Conservation (phyloP, 2,329 filamentous ascomycete genomes). For the Claviceps citrina region DNA sequence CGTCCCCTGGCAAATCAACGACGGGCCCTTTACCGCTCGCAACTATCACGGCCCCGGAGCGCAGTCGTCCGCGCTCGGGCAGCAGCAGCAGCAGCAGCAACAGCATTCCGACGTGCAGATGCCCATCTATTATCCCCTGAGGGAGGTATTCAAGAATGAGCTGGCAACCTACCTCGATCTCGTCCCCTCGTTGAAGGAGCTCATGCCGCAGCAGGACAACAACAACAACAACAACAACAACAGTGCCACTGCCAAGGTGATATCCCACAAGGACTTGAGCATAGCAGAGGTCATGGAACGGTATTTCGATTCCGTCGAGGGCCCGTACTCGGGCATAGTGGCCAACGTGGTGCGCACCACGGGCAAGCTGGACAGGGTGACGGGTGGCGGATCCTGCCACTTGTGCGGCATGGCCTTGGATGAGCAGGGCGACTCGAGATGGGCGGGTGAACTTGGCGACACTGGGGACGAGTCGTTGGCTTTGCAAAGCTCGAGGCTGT, state of each 20-base stretch:
- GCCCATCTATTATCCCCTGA: slow-evolving; percentile 59
- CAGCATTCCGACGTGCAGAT: slow-evolving; percentile 14
- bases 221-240: slow-evolving; percentile 17
- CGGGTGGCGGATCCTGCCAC: slow-evolving; percentile 35
- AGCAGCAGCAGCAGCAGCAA: too few species aligned
- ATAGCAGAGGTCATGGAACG: slow-evolving; percentile 83
- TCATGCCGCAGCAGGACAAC: slow-evolving; percentile 26
- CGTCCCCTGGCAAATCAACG: slow-evolving; percentile 66
- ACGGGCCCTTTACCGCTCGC: slow-evolving; percentile 40
- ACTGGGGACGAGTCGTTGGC: slow-evolving; percentile 11
- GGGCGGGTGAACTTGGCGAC: slow-evolving; percentile 45
- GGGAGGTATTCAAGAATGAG: slow-evolving; percentile 75
- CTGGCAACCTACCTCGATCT: slow-evolving; percentile 49
- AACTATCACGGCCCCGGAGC: slow-evolving; percentile 14
- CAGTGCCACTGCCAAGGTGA: slow-evolving; percentile 22
- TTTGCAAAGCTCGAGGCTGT: slow-evolving; percentile 30
- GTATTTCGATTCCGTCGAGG: slow-evolving; percentile 71
- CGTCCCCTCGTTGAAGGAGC: slow-evolving; percentile 33
- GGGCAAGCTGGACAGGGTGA: slow-evolving; percentile 52
- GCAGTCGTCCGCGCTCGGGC: too few species aligned
- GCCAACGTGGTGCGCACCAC: slow-evolving; percentile 89
- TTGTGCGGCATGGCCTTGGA: slow-evolving; percentile 57
- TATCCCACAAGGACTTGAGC: slow-evolving; percentile 60
- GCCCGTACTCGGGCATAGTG: slow-evolving; percentile 77
- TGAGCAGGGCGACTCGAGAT: slow-evolving; percentile 45